These are phyloP conservation scores for Emmonsiellopsis sp. DNA, from an alignment of 2,329 filamentous ascomycete genomes.

Conservation along the genomic window DNA sequence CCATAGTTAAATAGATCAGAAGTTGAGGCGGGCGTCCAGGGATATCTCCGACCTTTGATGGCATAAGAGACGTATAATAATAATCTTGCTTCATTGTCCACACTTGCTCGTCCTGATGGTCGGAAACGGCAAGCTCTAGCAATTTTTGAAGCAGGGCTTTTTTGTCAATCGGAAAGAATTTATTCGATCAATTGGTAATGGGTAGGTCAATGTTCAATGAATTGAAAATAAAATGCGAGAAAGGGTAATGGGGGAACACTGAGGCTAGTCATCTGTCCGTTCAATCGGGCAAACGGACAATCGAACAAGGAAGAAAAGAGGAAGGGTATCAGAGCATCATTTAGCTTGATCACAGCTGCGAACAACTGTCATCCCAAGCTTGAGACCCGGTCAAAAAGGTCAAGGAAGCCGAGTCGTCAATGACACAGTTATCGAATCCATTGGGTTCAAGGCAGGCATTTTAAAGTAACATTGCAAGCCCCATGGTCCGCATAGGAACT, in stretches of 20 bases:
- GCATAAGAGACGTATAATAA: constrained; percentile 22
- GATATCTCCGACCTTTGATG: constrained; percentile 20
- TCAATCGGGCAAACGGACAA: too few species aligned
- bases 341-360: too few species aligned
- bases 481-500: background rate
- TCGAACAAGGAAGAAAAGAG: too few species aligned
- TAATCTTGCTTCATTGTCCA: constrained; percentile 51
- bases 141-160: constrained; percentile 37
- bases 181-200: too few species aligned
- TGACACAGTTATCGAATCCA: background rate
- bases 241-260: too few species aligned
- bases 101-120: constrained; percentile 45
- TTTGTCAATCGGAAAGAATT: background rate
- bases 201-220: too few species aligned
- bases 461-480: background rate
- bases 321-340: too few species aligned
- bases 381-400: background rate
- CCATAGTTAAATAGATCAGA: constrained; percentile 40
- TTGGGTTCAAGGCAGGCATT: background rate
- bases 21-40: constrained; percentile 29
- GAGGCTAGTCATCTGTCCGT: too few species aligned
- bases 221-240: too few species aligned
- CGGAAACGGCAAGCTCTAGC: constrained; percentile 50
- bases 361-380: too few species aligned
- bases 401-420: background rate